Conservation (phyloP, 805 yeast species). For the Torulaspora microellipsoides region DNA sequence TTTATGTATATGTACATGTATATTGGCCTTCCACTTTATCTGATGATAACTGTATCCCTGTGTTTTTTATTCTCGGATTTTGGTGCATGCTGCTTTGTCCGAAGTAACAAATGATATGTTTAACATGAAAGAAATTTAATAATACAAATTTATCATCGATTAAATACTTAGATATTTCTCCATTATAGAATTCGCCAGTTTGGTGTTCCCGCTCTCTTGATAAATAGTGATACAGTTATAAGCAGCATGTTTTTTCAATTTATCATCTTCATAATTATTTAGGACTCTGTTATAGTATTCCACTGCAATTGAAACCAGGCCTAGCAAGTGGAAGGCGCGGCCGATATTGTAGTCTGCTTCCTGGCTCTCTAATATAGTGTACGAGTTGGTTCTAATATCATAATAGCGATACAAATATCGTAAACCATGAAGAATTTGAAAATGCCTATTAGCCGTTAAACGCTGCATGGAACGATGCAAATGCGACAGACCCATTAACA, state of each 20-base stretch:
- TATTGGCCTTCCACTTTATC: background rate
- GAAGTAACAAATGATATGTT: no score
- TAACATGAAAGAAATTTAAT: no score
- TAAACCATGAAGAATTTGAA: conserved; percentile 83
- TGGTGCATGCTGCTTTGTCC: no score
- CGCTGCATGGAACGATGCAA: conserved; percentile 91
- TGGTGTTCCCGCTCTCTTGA: conserved; percentile 66
- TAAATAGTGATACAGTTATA: conserved; percentile 77
- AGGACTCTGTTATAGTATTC: conserved; percentile 69
- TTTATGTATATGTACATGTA: background rate
- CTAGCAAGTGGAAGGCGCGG: conserved; percentile 77
- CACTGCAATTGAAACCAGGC: conserved; percentile 69
- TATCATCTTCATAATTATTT: conserved; percentile 48
- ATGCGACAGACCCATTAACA: conserved; percentile 73
- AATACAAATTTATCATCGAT: background rate
- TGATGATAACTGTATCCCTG: no score
- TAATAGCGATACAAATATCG: conserved; percentile 71
- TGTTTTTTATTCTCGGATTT: no score
- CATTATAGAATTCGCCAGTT: conserved; percentile 58
- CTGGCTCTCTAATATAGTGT: conserved; percentile 47
- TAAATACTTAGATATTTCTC: conserved; percentile 57
- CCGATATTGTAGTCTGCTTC: conserved; percentile 84
- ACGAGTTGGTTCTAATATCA: conserved; percentile 41
- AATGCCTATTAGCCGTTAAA: conserved; percentile 76
- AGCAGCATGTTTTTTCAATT: conserved; percentile 74